A percentile compares a stretch with the other conserved stretches of the same genome.
Conservation (phyloP, 148 eudicot genomes). For the Rhododendron ferrugineum region DNA sequence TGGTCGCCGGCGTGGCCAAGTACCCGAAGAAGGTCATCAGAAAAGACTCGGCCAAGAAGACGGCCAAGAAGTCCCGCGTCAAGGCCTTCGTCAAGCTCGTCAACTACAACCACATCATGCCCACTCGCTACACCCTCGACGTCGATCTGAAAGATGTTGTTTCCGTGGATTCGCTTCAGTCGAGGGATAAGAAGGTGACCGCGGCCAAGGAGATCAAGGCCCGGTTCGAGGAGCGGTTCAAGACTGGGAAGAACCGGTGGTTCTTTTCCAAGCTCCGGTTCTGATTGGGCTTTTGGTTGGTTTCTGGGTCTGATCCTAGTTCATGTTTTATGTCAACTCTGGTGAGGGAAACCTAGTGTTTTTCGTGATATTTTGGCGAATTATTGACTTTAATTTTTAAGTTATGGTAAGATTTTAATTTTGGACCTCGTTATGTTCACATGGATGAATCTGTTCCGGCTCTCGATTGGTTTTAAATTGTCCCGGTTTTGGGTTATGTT, state of each 20-base stretch:
- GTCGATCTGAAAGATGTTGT: conserved; percentile 34
- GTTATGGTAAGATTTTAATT: too few species aligned
- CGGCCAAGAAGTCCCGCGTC: conserved; percentile 35
- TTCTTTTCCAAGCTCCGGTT: conserved; percentile 40
- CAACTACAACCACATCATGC: conserved; percentile 40
- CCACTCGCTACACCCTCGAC: conserved; percentile 37
- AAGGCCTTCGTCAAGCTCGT: conserved; percentile 31
- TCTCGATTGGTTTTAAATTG: not conserved
- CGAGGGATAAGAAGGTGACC: conserved; percentile 37
- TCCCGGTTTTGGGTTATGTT: not conserved
- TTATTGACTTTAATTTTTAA: too few species aligned
- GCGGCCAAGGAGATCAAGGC: conserved; percentile 32
- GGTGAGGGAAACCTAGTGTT: not conserved
- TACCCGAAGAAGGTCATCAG: conserved; percentile 41
- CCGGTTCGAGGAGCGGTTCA: conserved; percentile 36
- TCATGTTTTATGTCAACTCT: not conserved
- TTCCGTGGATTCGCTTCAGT: conserved; percentile 15
- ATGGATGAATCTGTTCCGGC: too few species aligned
- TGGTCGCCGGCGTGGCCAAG: conserved; percentile 37
- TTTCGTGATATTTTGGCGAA: not conserved
- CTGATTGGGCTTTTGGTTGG: not conserved
- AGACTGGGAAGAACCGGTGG: conserved; percentile 39
- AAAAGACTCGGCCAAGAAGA: conserved; percentile 35
- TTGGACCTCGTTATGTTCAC: not conserved
- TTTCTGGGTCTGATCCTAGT: too few species aligned